Evolutionary conservation across 176 grass and related monocot species (phyloP).

Genomic region (Aegilops tauschii): DNA sequence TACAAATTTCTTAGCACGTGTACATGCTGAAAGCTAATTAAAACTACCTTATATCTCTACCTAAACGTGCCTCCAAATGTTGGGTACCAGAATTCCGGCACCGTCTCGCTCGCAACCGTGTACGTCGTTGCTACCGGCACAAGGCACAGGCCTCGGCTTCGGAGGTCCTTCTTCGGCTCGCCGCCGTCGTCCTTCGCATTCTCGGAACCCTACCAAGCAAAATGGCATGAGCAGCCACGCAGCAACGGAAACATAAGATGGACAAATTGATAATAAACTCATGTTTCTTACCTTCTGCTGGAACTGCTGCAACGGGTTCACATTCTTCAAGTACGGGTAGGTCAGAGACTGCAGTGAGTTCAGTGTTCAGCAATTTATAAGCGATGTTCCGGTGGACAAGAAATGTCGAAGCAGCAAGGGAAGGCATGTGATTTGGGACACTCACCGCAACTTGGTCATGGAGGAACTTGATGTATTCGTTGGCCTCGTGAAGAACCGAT

Average conservation of each 20-base stretch:
- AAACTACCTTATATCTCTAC: constrained; percentile 39
- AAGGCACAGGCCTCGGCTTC: constrained; percentile 85
- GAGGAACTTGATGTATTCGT: constrained; percentile 97
- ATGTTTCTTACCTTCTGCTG: constrained; percentile 61
- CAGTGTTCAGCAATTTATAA: background rate
- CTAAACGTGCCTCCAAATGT: constrained; percentile 90
- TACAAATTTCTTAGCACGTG: constrained; percentile 27
- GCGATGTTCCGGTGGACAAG: background rate
- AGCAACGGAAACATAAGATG: background rate
- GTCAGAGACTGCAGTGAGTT: constrained; percentile 57
- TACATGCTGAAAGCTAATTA: constrained; percentile 3
- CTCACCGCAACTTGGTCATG: constrained; percentile 95
- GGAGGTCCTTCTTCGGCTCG: constrained; percentile 55
- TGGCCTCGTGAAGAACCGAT: constrained; percentile 98
- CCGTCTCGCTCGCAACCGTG: constrained; percentile 72
- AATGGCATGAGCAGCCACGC: background rate
- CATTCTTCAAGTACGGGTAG: constrained; percentile 85
- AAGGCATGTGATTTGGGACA: constrained; percentile 9
- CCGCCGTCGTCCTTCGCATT: constrained; percentile 43
- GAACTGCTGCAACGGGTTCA: constrained; percentile 52
- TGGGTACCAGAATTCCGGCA: constrained; percentile 92
- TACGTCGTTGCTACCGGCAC: constrained; percentile 90
- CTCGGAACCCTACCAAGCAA: constrained; percentile 31
- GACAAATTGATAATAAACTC: background rate
- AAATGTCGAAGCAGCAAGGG: background rate